Conservation (phyloP, 2,329 filamentous ascomycete genomes). For the Hymenoscyphus salicellus region DNA sequence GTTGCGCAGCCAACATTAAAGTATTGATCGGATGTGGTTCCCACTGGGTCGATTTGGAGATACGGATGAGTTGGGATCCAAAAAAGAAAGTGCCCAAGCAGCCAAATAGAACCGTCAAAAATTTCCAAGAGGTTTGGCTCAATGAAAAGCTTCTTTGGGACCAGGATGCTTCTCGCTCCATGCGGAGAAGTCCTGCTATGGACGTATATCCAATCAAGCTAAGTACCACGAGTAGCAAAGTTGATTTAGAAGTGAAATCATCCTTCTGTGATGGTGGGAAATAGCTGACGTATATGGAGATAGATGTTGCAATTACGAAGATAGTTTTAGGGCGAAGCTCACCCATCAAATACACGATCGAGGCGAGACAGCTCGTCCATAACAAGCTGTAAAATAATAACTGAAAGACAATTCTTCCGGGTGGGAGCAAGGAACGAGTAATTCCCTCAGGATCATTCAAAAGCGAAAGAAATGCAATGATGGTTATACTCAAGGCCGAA, state of each 20-base stretch:
- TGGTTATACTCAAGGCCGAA: conserved; percentile 7
- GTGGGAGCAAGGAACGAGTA: conserved; percentile 9
- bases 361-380: conserved; percentile 13
- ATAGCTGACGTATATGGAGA: conserved; percentile 12
- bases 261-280: conserved; percentile 6
- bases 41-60: not conserved
- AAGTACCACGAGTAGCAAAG: not conserved
- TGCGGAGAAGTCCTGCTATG: conserved; percentile 10
- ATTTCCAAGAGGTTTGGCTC: conserved; percentile 4
- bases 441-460: conserved; percentile 9
- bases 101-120: conserved; percentile 6
- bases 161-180: conserved; percentile 12
- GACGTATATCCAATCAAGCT: conserved; percentile 8
- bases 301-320: conserved; percentile 6
- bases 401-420: not conserved
- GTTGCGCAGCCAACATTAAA: conserved; percentile 16
- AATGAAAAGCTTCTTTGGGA: conserved; percentile 10
- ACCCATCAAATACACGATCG: conserved; percentile 11
- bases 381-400: conserved; percentile 11
- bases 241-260: conserved; percentile 2
- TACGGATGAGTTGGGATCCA: not conserved
- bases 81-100: conserved; percentile 3
- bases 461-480: conserved; percentile 7
- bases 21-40: conserved; percentile 18
- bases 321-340: conserved; percentile 14